phyloP scores from a whole-genome alignment of 2,329 filamentous ascomycete genomes.

The Escovopsis sp. region DNA sequence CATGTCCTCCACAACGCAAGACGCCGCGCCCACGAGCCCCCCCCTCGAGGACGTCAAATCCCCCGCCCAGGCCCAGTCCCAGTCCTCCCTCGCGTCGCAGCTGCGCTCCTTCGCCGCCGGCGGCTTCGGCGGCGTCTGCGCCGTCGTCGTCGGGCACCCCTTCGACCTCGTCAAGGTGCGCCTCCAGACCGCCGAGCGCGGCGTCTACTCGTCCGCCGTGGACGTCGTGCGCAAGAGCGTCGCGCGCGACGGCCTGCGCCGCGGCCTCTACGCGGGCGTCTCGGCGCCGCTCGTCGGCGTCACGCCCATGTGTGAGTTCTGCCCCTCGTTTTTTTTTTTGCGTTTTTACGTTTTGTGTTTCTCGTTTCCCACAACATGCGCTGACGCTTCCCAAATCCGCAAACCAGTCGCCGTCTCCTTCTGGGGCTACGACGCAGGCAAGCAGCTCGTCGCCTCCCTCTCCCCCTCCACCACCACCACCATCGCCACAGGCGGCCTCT shows the following conservation, averaged over 20 bases:
- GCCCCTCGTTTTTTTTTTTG: no score
- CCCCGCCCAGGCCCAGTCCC: no score
- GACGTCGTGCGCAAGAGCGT: conserved; percentile 86
- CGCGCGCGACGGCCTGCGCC: conserved; percentile 64
- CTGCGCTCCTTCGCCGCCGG: conserved; percentile 76
- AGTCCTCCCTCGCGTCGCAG: conserved; percentile 27
- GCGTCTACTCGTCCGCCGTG: conserved; percentile 77
- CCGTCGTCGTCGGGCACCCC: conserved; percentile 86
- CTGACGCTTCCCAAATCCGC: no score
- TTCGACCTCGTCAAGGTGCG: conserved; percentile 98
- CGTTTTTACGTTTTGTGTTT: no score
- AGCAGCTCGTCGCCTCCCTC: conserved; percentile 62
- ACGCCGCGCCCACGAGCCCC: conserved; percentile 7
- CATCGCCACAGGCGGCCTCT: conserved; percentile 47
- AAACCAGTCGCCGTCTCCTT: conserved; percentile 59
- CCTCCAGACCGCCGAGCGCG: conserved; percentile 87
- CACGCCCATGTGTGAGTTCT: conserved; percentile 99
- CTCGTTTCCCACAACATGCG: no score
- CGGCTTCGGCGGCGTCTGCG: conserved; percentile 85
- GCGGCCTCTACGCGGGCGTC: conserved; percentile 92
- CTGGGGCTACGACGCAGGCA: conserved; percentile 92
- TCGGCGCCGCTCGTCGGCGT: conserved; percentile 89
- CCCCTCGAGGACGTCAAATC: conserved; percentile 14
- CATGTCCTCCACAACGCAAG: conserved; percentile 31
- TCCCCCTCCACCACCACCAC: conserved; percentile 42